These are phyloP conservation scores for Coemansia sp. DNA, from an alignment of 192 early-diverging fungal genomes.

Conservation along the genomic window DNA sequence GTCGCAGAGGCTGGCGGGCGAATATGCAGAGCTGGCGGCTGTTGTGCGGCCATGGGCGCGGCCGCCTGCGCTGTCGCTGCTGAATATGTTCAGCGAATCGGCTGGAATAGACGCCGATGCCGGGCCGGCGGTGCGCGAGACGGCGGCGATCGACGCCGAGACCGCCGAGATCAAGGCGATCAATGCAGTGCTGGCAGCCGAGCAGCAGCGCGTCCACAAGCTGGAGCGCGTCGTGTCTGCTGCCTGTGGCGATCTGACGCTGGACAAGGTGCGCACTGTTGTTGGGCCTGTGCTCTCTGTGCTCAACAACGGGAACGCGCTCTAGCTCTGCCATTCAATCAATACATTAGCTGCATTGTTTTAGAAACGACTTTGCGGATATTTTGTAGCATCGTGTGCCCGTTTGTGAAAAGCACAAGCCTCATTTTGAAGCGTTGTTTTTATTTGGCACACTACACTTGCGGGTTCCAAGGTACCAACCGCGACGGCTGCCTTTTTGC, in stretches of 20 bases:
- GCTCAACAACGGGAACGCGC: slow-evolving; percentile 46
- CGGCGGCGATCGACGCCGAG: slow-evolving; percentile 20
- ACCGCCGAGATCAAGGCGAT: slow-evolving; percentile 33
- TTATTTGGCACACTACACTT: too few species aligned
- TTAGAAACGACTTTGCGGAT: background rate
- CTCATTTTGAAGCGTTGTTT: too few species aligned
- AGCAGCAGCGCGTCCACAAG: slow-evolving; percentile 49
- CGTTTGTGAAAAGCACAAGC: too few species aligned
- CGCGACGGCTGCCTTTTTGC: too few species aligned
- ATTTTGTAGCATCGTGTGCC: too few species aligned
- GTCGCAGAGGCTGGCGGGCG: slow-evolving; percentile 28
- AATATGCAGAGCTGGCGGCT: slow-evolving; percentile 38
- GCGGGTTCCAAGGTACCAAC: too few species aligned
- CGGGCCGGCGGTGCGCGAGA: background rate
- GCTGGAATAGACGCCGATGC: background rate
- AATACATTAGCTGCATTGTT: background rate
- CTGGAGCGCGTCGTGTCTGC: slow-evolving; percentile 53
- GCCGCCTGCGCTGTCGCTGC: slow-evolving; percentile 15
- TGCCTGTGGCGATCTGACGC: slow-evolving; percentile 50
- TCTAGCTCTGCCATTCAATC: too few species aligned
- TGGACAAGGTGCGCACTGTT: slow-evolving; percentile 48
- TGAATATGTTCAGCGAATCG: slow-evolving; percentile 10
- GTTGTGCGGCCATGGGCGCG: slow-evolving; percentile 38
- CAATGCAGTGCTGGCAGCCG: slow-evolving; percentile 24
- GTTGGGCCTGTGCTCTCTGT: slow-evolving; percentile 52